Evolutionary conservation across 2,329 filamentous ascomycete species (phyloP), one percentile per base, ranked within the genome.

Genomic region (Daldinia eschscholtzii): DNA sequence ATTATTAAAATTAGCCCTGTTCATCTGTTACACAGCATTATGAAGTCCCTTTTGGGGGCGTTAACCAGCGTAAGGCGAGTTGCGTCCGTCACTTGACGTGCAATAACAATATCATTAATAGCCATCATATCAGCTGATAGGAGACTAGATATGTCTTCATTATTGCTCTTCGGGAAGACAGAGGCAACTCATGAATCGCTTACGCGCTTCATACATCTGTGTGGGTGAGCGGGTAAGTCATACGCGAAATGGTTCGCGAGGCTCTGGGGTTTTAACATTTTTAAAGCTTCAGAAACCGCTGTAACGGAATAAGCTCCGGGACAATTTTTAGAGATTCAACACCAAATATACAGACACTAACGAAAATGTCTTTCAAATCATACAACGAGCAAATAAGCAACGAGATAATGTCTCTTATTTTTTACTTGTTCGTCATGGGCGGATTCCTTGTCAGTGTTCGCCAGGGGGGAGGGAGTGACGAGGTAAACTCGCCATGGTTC

Each of bases 1-100:
- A n/a, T n/a, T 12, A 15, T 15, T 42, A 28, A 57, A 57, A 57
- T 57, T 57, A 57, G 3, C n/a, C 20, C 23, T 57, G 20, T 18
- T 30, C 10, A 18, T 26, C 55, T 18, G 55, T 57, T 30, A 42
- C 55, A 57, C 55, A 33, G 26, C 55, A 30, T 42, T 6, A 23
- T 20, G 39, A 6, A 2, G 18, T 37, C 10, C 30, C 18, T 0
- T 23, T 44, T 44, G 39, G 28, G 7, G 30, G 7, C 9, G 23
- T 37, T 26, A 13, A 13, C 23, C 7, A 37, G 37, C 37, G 30
- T 6, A 52, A 28, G 30, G 30, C 9, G 30, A 33, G 30, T 33
- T 33, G 30, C 4, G 6, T 33, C 30, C 30, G 9, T 6, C 6
- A 10, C 30, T 33, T 33, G 6, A 33, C 9, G 30, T 33, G 30